phyloP scores from a whole-genome alignment of 2,329 filamentous ascomycete species.

The Epichloe elymi region DNA sequence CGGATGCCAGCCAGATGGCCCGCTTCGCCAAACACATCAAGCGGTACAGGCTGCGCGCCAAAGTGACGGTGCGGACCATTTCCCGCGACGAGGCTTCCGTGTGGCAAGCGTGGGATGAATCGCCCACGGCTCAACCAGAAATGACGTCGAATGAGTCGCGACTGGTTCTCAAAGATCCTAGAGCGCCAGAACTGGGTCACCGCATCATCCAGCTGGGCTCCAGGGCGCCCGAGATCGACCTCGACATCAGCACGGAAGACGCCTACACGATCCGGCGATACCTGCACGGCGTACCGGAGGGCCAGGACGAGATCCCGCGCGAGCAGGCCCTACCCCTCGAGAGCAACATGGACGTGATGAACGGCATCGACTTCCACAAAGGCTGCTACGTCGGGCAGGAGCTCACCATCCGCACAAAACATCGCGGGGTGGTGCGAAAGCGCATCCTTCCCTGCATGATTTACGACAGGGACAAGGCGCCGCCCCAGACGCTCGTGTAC shows the following conservation, averaged over 20 bases:
- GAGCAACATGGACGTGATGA: constrained; percentile 75
- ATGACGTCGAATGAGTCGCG: constrained; percentile 3
- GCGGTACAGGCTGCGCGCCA: constrained; percentile 74
- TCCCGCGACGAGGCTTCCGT: constrained; percentile 51
- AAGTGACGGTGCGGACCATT: constrained; percentile 56
- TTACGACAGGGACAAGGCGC: constrained; percentile 37
- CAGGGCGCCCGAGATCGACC: constrained; percentile 24
- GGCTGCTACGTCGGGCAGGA: constrained; percentile 97
- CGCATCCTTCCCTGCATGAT: constrained; percentile 70
- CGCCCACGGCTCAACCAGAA: constrained; percentile 7
- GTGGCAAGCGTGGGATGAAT: constrained; percentile 63
- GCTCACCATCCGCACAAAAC: constrained; percentile 86
- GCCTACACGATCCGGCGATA: constrained; percentile 68
- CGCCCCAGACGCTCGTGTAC: constrained; percentile 33
- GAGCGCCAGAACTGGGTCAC: constrained; percentile 43
- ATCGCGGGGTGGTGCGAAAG: constrained; percentile 87
- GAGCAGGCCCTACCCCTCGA: constrained; percentile 73
- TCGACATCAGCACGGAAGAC: constrained; percentile 34
- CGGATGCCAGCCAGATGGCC: constrained; percentile 55
- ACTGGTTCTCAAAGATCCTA: constrained; percentile 34
- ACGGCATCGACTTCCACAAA: constrained; percentile 83
- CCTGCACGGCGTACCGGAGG: constrained; percentile 71
- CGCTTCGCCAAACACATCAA: constrained; percentile 59
- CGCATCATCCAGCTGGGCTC: constrained; percentile 27
- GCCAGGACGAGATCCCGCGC: constrained; percentile 60